Evolutionary conservation across 2,329 filamentous ascomycete genomes (phyloP).

Genomic region (Graphiopsis chlorocephala): DNA sequence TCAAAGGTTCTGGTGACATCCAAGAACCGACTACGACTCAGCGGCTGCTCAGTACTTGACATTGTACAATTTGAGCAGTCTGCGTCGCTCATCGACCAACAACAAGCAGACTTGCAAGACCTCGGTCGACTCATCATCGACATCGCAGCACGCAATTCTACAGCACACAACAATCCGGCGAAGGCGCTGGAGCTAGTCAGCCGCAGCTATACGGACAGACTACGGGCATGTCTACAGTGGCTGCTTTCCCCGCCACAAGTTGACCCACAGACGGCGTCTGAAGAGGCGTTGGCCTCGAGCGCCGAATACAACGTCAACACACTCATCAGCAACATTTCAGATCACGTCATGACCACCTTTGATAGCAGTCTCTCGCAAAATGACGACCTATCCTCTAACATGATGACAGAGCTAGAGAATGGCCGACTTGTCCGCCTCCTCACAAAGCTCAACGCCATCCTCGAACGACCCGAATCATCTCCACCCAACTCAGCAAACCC

Average conservation of each 20-base stretch:
- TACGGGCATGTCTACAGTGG: slow-evolving; percentile 79
- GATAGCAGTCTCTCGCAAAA: slow-evolving; percentile 76
- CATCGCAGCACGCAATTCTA: slow-evolving; percentile 61
- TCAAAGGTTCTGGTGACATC: slow-evolving; percentile 88
- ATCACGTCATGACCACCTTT: slow-evolving; percentile 70
- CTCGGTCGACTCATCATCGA: slow-evolving; percentile 83
- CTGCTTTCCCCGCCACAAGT: slow-evolving; percentile 62
- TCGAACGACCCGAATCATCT: slow-evolving; percentile 77
- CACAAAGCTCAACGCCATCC: slow-evolving; percentile 82
- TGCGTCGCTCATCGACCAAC: slow-evolving; percentile 68
- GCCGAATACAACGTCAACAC: slow-evolving; percentile 70
- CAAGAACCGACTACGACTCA: slow-evolving; percentile 84
- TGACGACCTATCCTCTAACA: slow-evolving; percentile 69
- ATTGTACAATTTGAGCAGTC: slow-evolving; percentile 78
- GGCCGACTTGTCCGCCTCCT: slow-evolving; percentile 76
- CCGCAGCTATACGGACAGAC: slow-evolving; percentile 71
- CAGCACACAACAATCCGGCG: slow-evolving; percentile 55
- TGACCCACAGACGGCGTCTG: slow-evolving; percentile 20
- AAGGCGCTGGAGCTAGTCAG: slow-evolving; percentile 73
- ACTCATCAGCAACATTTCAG: slow-evolving; percentile 74
- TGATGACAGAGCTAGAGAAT: slow-evolving; percentile 84
- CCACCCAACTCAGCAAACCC: slow-evolving; percentile 47
- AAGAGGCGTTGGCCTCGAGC: slow-evolving; percentile 17
- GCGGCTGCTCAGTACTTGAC: slow-evolving; percentile 84
- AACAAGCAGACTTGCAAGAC: slow-evolving; percentile 81